A percentile compares a stretch with the other conserved stretches of the same genome.
Evolutionary conservation across 768 basidiomycete species (phyloP).

Genomic region (Trametes cinnabarina): DNA sequence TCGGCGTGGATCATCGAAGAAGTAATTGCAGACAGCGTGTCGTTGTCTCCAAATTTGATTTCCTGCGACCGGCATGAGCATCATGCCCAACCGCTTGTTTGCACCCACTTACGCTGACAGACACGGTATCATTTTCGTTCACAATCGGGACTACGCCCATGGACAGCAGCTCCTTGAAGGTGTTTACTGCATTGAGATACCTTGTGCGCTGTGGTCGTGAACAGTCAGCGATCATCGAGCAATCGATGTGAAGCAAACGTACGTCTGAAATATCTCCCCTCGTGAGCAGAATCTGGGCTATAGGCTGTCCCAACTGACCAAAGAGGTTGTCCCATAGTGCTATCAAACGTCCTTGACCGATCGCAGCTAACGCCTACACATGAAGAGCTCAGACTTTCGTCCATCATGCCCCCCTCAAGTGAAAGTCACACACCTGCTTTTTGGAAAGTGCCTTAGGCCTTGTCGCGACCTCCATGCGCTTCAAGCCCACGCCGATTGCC

Average conservation of each 20-base stretch:
- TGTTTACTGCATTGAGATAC: constrained; percentile 96
- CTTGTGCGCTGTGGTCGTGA: constrained; percentile 67
- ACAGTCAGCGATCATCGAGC: not conserved
- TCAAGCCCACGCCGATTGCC: constrained; percentile 94
- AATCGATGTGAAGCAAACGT: not conserved
- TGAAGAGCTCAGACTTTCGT: no score
- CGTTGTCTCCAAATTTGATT: constrained; percentile 99
- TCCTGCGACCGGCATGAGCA: constrained; percentile 50
- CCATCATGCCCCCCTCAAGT: no score
- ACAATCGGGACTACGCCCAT: constrained; percentile 98
- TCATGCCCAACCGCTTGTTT: not conserved
- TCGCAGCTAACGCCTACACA: constrained; percentile 97
- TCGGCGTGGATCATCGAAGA: constrained; percentile 98
- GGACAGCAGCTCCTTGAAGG: constrained; percentile 83
- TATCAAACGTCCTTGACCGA: constrained; percentile 94
- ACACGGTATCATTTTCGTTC: constrained; percentile 98
- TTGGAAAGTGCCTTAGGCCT: constrained; percentile 83
- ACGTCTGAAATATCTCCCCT: constrained; percentile 98
- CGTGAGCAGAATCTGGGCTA: constrained; percentile 91
- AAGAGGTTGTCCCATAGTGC: constrained; percentile 98
- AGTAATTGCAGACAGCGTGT: constrained; percentile 95
- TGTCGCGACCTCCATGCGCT: constrained; percentile 82
- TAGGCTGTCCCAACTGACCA: constrained; percentile 89
- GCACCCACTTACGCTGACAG: constrained; percentile 76
- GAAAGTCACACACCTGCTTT: constrained; percentile 84